phyloP scores from a whole-genome alignment of 306 rosid species.

The Hippophae rhamnoides region DNA sequence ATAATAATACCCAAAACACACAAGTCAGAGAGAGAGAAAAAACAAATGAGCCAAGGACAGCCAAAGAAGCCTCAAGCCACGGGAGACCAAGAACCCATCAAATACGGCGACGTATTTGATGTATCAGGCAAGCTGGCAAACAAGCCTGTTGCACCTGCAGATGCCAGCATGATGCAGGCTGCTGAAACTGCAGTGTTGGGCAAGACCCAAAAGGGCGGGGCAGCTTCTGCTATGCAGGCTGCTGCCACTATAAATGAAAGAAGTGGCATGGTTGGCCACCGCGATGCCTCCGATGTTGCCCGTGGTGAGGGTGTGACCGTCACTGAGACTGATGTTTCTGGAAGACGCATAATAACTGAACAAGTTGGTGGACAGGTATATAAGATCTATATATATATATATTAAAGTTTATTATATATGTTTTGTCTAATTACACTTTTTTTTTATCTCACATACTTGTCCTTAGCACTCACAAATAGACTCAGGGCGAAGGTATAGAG shows the following conservation, averaged over 20 bases:
- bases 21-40: neutral
- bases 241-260: constrained; percentile 50
- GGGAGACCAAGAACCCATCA: constrained; percentile 31
- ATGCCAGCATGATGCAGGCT: constrained; percentile 79
- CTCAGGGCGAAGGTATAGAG: no score
- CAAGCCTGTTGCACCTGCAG: constrained; percentile 48
- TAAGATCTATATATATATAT: neutral
- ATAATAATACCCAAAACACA: no score
- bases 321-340: constrained; percentile 38
- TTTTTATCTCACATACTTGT: no score
- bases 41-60: constrained; percentile 50
- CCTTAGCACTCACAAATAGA: no score
- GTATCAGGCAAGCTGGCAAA: constrained; percentile 51
- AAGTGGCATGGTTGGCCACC: constrained; percentile 39
- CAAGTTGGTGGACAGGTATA: constrained; percentile 59
- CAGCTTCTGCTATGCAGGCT: constrained; percentile 55
- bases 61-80: constrained; percentile 22
- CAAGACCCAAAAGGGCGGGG: constrained; percentile 42
- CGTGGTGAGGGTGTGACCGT: constrained; percentile 46
- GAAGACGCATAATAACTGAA: constrained; percentile 50
- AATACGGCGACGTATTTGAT: constrained; percentile 52
- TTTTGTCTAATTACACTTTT: no score
- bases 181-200: constrained; percentile 55
- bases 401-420: no score
- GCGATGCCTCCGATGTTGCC: constrained; percentile 34